phyloP scores from a whole-genome alignment of 345 rosid species.

The Acer campestre region DNA sequence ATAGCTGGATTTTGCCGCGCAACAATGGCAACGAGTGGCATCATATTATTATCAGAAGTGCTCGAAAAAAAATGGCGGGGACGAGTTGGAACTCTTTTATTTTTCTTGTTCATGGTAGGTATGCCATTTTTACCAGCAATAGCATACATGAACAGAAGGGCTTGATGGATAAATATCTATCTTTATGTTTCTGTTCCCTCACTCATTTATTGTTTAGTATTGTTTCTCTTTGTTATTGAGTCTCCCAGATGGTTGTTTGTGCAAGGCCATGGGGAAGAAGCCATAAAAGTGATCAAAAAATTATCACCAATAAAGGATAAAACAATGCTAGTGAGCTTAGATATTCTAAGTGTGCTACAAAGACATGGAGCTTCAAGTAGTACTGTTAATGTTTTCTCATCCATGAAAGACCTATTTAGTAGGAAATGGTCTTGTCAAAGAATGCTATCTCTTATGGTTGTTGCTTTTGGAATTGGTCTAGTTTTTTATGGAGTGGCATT shows the following conservation, averaged over 20 bases:
- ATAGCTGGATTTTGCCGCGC: neutral
- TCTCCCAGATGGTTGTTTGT: no score
- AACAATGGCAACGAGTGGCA: neutral
- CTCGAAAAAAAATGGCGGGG: conserved; percentile 52
- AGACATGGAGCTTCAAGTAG: no score
- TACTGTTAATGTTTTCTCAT: conserved; percentile 4
- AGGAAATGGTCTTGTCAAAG: conserved; percentile 28
- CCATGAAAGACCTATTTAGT: conserved; percentile 19
- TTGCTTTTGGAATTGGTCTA: conserved; percentile 49
- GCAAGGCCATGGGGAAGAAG: no score
- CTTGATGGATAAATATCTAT: neutral
- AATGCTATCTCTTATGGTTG: conserved; percentile 27
- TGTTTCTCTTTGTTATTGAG: no score
- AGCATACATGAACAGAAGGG: no score
- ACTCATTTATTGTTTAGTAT: no score
- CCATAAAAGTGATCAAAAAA: no score
- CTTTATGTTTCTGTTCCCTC: no score
- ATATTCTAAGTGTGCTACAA: no score
- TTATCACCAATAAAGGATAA: no score
- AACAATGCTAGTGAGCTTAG: no score
- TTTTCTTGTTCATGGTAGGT: conserved; percentile 9
- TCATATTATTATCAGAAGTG: conserved; percentile 47
- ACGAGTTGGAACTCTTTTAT: conserved; percentile 13
- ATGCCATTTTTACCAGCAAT: no score
- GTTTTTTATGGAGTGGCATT: conserved; percentile 46